Evolutionary conservation across 139 green algal genomes (phyloP).

Genomic region (Chlamydomonas sphaeroides): DNA sequence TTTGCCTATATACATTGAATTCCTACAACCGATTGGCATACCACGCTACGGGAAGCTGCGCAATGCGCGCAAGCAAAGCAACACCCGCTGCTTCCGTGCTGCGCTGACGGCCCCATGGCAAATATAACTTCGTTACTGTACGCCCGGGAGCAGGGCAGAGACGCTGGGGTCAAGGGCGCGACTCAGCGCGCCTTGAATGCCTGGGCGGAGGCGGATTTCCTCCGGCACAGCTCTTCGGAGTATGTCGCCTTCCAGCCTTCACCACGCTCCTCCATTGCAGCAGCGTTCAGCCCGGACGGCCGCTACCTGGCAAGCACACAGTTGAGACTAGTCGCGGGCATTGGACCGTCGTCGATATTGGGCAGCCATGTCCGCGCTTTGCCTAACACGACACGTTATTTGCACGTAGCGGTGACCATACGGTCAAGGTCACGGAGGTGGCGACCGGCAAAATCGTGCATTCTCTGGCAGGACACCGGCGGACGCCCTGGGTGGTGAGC

Average conservation of each 20-base stretch:
- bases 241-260: slow-evolving; percentile 77
- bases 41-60: too few relatives aligned
- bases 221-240: slow-evolving; percentile 60
- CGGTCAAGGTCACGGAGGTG: slow-evolving; percentile 86
- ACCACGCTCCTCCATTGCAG: slow-evolving; percentile 89
- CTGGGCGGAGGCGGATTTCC: slow-evolving; percentile 77
- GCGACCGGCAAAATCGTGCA: slow-evolving; percentile 64
- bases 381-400: neutral
- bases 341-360: too few relatives aligned
- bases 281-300: slow-evolving; percentile 85
- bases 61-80: too few relatives aligned
- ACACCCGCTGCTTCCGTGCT: too few relatives aligned
- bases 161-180: neutral
- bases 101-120: too few relatives aligned
- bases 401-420: slow-evolving; percentile 87
- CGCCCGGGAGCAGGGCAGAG: too few relatives aligned
- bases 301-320: slow-evolving; percentile 86
- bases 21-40: too few relatives aligned
- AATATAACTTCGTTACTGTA: too few relatives aligned
- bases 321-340: too few relatives aligned
- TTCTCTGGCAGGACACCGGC: slow-evolving; percentile 77
- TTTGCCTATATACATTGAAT: too few relatives aligned
- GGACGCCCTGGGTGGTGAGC: slow-evolving; percentile 91
- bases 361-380: too few relatives aligned
- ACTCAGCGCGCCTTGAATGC: too few relatives aligned